Conservation (phyloP, 2,329 filamentous ascomycete genomes). For the Aspergillus aculeatinus region DNA sequence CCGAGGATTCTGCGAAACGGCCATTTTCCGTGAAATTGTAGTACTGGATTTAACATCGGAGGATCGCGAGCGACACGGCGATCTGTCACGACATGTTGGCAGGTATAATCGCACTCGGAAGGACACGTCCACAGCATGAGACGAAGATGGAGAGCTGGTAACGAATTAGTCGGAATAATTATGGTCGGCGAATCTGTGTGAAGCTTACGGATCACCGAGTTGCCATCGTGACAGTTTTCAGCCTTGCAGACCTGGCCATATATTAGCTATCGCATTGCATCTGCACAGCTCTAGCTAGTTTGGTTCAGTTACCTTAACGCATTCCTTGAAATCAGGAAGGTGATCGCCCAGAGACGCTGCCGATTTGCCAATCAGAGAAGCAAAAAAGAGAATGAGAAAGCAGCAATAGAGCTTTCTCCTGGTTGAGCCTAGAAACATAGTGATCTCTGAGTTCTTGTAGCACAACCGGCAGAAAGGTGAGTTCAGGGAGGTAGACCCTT, state of each 20-base stretch:
- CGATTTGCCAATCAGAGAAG: constrained; percentile 38
- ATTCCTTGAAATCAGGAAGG: constrained; percentile 82
- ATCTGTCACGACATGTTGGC: constrained; percentile 87
- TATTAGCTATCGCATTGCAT: constrained; percentile 17
- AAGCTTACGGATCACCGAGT: constrained; percentile 68
- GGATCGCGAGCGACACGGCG: constrained; percentile 64
- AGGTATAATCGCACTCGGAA: constrained; percentile 95
- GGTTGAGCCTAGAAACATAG: constrained; percentile 27
- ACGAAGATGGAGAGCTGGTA: constrained; percentile 73
- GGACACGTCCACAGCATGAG: constrained; percentile 90
- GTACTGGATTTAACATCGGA: constrained; percentile 64
- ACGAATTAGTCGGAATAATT: constrained; percentile 11
- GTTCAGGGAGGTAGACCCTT: constrained; percentile 15
- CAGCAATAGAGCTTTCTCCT: constrained; percentile 23
- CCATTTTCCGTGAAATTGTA: constrained; percentile 99
- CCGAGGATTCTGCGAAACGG: constrained; percentile 87
- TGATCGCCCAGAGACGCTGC: constrained; percentile 79
- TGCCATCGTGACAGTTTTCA: constrained; percentile 72
- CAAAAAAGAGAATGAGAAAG: constrained; percentile 34
- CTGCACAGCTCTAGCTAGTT: not conserved
- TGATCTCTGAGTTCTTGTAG: constrained; percentile 20
- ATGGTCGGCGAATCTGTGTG: constrained; percentile 12
- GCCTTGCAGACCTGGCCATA: constrained; percentile 67
- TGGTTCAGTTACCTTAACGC: constrained; percentile 66
- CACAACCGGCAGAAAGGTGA: constrained; percentile 10